phyloP scores from a whole-genome alignment of 352 stramenopile genomes.

The Globisporangium polare region DNA sequence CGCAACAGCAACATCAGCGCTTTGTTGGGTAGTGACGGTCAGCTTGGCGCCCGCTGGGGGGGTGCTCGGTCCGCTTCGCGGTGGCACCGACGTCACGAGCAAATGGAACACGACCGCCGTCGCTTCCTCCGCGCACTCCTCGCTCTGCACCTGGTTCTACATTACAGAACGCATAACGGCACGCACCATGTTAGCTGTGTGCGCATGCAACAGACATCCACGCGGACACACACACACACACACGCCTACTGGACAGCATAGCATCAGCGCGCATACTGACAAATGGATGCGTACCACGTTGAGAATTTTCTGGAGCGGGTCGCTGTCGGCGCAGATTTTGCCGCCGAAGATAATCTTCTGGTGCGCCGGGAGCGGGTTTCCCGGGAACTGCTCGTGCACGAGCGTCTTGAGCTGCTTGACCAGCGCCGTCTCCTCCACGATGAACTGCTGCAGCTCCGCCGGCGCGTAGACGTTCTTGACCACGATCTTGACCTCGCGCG shows the following conservation, averaged over 20 bases:
- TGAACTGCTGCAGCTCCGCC: conserved; percentile 45
- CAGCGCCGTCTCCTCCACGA: conserved; percentile 24
- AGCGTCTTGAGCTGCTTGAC: conserved; percentile 63
- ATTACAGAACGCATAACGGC: not conserved
- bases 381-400: conserved; percentile 46
- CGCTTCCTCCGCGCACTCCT: conserved; percentile 21
- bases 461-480: conserved; percentile 83
- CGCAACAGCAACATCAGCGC: not conserved
- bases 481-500: conserved; percentile 50
- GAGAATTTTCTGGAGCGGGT: conserved; percentile 35
- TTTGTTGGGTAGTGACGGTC: not conserved
- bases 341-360: conserved; percentile 87
- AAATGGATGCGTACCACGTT: conserved; percentile 11
- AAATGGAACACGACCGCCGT: conserved; percentile 73
- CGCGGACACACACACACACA: not conserved
- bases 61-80: conserved; percentile 19
- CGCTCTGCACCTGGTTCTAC: conserved; percentile 32
- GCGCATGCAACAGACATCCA: not conserved
- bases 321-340: conserved; percentile 75
- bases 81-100: conserved; percentile 39
- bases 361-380: conserved; percentile 32
- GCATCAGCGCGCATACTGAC: too few relatives aligned
- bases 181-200: not conserved
- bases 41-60: conserved; percentile 1
- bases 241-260: not conserved